Base-by-base conservation (phyloP, 257 asterid genomes). In the Coffea eugenioides region DNA sequence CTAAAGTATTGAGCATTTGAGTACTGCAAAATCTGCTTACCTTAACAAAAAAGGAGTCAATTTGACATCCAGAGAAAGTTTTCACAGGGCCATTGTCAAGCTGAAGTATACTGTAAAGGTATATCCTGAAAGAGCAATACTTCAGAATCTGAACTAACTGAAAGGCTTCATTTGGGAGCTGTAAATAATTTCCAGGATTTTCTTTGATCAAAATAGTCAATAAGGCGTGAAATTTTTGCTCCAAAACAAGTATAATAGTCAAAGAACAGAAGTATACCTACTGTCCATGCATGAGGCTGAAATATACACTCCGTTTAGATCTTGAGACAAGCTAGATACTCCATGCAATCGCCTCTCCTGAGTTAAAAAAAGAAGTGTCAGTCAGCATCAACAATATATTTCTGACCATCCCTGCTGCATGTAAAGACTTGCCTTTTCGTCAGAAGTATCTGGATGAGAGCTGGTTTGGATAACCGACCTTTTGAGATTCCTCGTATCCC, bases 241-340 rank as follows among this genome's bases (percentile, higher is more conserved):
- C 39, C 39, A 62, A 52, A 34, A 8, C 16, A 72, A 57, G 48
- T 27, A 25, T 14, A 48, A 56, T 45, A 69, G 67, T 27, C 16
- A 80, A 23, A 36, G 31, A 74, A 75, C 65, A 61, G 71, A 49
- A 75, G 43, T 70, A 80, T 83, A 94, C 98, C 97, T 92, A 87
- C 90, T 95, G 84, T 96, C 98, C 97, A 91, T 96, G 91, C 98
- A 91, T 12, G 99, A 91, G 80, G 98, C 97, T 2, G 97, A 83
- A 77, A 96, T 80, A 86, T 81, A 94, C 14, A 91, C 92, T 85
- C 98, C 98, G 79, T 89, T 92, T 74, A 87, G 62, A 86, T 94
- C 98, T 87, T 96, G 98, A 77, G 97, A 94, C 88, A 92, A 85
- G 82, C 98, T 87, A 78, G 99, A 92, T 80, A 94, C 91, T 84